Conservation (phyloP, 176 grass and related monocot genomes). For the Aegilops longissima region DNA sequence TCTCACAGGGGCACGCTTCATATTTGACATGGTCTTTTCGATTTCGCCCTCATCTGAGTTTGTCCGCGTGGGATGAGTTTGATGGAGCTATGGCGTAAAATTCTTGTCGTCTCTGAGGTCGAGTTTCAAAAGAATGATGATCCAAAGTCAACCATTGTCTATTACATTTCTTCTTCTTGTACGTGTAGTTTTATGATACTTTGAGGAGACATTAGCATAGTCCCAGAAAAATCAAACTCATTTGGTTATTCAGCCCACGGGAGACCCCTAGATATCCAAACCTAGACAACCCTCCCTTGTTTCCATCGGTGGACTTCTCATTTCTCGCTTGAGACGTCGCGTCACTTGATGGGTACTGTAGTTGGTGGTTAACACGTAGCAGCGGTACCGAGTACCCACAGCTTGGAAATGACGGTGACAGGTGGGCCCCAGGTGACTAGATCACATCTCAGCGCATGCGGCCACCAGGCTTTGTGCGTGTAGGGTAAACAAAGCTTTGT, state of each 20-base stretch:
- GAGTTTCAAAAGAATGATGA: too few species aligned
- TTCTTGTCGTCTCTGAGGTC: too few species aligned
- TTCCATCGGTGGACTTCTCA: not conserved
- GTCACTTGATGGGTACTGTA: not conserved
- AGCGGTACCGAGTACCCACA: not conserved
- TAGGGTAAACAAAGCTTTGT: constrained; percentile 19
- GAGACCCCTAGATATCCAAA: not conserved
- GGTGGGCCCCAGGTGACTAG: constrained; percentile 36
- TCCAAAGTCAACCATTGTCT: too few species aligned
- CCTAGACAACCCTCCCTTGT: not conserved
- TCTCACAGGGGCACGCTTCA: too few species aligned
- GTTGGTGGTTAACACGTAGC: constrained; percentile 38
- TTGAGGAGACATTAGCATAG: too few species aligned
- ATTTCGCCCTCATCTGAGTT: too few species aligned
- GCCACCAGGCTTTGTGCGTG: constrained; percentile 17
- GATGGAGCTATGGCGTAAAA: too few species aligned
- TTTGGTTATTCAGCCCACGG: not conserved
- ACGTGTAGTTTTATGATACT: too few species aligned
- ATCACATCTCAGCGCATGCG: constrained; percentile 32
- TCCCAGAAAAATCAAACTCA: not conserved
- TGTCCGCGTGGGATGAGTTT: too few species aligned
- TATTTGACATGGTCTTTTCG: too few species aligned
- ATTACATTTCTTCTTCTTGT: too few species aligned
- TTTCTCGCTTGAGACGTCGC: not conserved
- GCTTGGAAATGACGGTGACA: not conserved